These are phyloP conservation scores for Coemansia sp. DNA, from an alignment of 192 early-diverging fungal species.

Conservation along the genomic window DNA sequence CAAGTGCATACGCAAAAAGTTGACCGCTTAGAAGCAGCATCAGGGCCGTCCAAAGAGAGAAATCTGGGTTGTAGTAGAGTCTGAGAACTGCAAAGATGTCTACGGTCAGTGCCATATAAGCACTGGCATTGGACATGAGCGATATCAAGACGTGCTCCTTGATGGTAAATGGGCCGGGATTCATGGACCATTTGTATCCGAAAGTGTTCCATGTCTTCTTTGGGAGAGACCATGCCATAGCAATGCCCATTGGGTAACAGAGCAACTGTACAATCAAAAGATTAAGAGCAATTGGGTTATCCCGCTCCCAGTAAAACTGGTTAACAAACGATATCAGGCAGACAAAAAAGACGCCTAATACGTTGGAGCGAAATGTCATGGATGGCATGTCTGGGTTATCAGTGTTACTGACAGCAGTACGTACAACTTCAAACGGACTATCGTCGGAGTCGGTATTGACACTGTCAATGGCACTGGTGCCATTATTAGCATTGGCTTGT, in stretches of 20 bases:
- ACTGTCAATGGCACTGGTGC: no score
- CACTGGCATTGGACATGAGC: conserved; percentile 74
- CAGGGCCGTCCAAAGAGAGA: conserved; percentile 63
- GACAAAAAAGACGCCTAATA: conserved; percentile 70
- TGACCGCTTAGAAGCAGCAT: conserved; percentile 71
- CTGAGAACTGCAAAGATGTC: conserved; percentile 70
- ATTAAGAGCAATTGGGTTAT: conserved; percentile 73
- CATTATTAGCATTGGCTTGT: not conserved
- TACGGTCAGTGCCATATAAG: conserved; percentile 69
- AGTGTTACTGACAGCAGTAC: conserved; percentile 64
- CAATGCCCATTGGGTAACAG: conserved; percentile 71
- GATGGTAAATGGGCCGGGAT: conserved; percentile 83
- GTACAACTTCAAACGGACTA: conserved; percentile 70
- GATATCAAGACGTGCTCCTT: conserved; percentile 89
- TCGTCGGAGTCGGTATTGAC: conserved; percentile 17
- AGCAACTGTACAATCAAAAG: conserved; percentile 73
- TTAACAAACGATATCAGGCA: conserved; percentile 65
- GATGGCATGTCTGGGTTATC: conserved; percentile 67
- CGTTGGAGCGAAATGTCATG: conserved; percentile 70
- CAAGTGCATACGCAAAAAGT: conserved; percentile 65
- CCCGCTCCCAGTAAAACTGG: conserved; percentile 86
- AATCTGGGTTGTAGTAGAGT: conserved; percentile 66
- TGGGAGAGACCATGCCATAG: conserved; percentile 66
- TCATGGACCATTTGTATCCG: conserved; percentile 61
- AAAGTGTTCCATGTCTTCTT: conserved; percentile 51